A percentile compares a stretch with the other conserved stretches of the same genome.
Evolutionary conservation across 192 early-diverging fungal genomes (phyloP).

Genomic region (Diversispora eburnea): DNA sequence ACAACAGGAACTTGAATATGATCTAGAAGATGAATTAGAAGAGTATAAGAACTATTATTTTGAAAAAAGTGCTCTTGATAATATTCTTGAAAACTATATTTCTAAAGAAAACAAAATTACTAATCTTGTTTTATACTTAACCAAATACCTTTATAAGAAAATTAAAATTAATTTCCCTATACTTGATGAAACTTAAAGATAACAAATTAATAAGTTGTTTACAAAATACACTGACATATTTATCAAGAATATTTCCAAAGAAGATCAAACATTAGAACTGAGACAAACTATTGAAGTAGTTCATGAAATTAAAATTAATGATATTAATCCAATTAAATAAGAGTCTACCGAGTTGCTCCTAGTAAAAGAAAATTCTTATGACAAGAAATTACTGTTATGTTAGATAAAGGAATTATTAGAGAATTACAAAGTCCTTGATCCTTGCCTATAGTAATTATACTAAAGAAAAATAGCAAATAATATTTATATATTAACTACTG

Average conservation of each 20-base stretch:
- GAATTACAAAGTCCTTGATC: not conserved
- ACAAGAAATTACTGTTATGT: not conserved
- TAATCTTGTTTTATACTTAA: too few species aligned
- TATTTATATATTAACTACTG: slow-evolving; percentile 41
- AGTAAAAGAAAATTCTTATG: not conserved
- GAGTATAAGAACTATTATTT: too few species aligned
- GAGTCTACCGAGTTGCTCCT: not conserved
- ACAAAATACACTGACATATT: not conserved
- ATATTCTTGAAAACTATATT: too few species aligned
- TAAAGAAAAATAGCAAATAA: slow-evolving; percentile 39
- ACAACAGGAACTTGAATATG: too few species aligned
- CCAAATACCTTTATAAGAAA: too few species aligned
- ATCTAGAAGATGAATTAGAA: too few species aligned
- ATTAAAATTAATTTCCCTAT: too few species aligned
- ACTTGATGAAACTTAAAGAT: too few species aligned
- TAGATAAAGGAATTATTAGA: not conserved
- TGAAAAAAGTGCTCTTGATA: too few species aligned
- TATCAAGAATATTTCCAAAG: not conserved
- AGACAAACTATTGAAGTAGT: not conserved
- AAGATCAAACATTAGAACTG: not conserved
- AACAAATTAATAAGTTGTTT: too few species aligned
- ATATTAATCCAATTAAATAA: not conserved
- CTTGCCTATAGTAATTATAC: slow-evolving; percentile 30
- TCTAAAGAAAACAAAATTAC: too few species aligned
- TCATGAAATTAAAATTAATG: not conserved